phyloP scores from a whole-genome alignment of 768 basidiomycete genomes.

The Amanita thiersii region DNA sequence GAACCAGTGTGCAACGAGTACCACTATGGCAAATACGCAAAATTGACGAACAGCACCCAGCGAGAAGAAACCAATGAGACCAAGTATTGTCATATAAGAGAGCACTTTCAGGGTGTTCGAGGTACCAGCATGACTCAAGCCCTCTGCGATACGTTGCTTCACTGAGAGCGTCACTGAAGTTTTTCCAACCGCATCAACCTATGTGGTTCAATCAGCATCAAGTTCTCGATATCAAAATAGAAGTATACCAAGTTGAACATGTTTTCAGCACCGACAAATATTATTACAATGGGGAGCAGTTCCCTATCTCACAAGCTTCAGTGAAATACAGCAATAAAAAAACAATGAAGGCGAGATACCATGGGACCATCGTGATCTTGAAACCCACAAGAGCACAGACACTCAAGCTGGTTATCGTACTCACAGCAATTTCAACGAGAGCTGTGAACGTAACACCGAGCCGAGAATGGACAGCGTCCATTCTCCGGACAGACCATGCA shows the following conservation, averaged over 20 bases:
- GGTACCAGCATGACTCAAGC: constrained; percentile 82
- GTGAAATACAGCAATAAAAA: constrained; percentile 2
- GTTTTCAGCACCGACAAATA: constrained; percentile 94
- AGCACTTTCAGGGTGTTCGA: constrained; percentile 91
- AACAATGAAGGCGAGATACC: constrained; percentile 46
- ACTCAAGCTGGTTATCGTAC: constrained; percentile 89
- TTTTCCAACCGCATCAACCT: constrained; percentile 80
- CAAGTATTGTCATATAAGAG: constrained; percentile 75
- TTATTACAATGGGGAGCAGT: constrained; percentile 85
- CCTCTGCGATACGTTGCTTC: constrained; percentile 86
- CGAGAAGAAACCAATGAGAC: constrained; percentile 65
- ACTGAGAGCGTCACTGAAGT: constrained; percentile 85
- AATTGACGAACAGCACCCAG: constrained; percentile 85
- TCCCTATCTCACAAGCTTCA: constrained; percentile 41
- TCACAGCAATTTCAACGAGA: constrained; percentile 83
- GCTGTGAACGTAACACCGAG: constrained; percentile 91
- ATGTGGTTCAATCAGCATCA: constrained; percentile 17
- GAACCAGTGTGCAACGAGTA: constrained; percentile 96
- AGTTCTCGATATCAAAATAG: constrained; percentile 5
- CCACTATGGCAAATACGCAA: constrained; percentile 88
- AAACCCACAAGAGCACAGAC: constrained; percentile 88
- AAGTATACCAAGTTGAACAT: constrained; percentile 84
- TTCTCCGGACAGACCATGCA: constrained; percentile 63
- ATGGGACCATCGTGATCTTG: constrained; percentile 83
- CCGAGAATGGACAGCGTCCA: constrained; percentile 83